Conservation (phyloP, 495 filamentous ascomycete genomes). For the Xylaria nigripes region DNA sequence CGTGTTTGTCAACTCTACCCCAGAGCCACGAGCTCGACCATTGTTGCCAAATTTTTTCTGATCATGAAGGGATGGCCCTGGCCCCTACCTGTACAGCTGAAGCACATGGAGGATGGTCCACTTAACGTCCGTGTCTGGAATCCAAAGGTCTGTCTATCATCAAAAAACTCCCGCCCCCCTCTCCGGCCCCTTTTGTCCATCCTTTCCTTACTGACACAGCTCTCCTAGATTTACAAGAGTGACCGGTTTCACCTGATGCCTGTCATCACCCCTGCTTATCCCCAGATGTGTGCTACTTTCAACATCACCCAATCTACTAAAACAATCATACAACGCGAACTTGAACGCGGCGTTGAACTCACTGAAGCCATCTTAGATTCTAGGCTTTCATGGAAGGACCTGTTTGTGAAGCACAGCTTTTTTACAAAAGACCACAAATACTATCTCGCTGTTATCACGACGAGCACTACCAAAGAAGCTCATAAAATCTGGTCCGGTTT, state of each 20-base stretch:
- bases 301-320: conserved; percentile 85
- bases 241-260: conserved; percentile 90
- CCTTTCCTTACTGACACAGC: neutral
- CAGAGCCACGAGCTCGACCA: conserved; percentile 72
- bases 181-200: neutral
- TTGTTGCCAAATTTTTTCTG: conserved; percentile 87
- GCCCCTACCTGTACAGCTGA: conserved; percentile 84
- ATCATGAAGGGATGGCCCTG: conserved; percentile 89
- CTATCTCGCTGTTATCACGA: conserved; percentile 82
- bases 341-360: conserved; percentile 68
- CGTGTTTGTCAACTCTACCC: conserved; percentile 97
- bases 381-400: conserved; percentile 70
- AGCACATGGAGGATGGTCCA: conserved; percentile 76
- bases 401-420: conserved; percentile 83
- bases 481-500: conserved; percentile 83
- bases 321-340: conserved; percentile 69
- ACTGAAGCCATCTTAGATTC: conserved; percentile 72
- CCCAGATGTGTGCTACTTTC: conserved; percentile 92
- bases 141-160: conserved; percentile 55
- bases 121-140: conserved; percentile 88
- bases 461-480: conserved; percentile 75
- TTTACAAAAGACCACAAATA: conserved; percentile 91
- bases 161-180: neutral
- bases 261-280: conserved; percentile 93
- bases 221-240: conserved; percentile 60